Conservation (phyloP, 1,284 basidiomycete genomes). For the Pterulicium gracile region DNA sequence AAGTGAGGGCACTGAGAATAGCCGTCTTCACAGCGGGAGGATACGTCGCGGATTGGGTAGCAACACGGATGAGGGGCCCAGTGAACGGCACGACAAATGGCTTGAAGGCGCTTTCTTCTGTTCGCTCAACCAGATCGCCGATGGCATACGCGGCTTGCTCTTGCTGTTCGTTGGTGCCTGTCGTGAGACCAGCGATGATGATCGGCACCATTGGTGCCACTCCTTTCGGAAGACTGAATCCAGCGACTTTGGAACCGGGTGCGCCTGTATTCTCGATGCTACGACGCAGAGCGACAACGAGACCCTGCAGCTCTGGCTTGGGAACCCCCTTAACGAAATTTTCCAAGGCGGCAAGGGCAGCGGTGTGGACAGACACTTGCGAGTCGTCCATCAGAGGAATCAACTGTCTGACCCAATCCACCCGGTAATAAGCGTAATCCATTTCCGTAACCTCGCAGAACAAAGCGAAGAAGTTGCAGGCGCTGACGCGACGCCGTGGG, state of each 20-base stretch:
- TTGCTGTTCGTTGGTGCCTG: constrained; percentile 73
- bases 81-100: constrained; percentile 96
- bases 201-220: constrained; percentile 84
- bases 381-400: constrained; percentile 80
- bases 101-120: constrained; percentile 84
- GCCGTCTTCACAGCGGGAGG: constrained; percentile 88
- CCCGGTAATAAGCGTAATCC: constrained; percentile 75
- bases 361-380: constrained; percentile 65
- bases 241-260: constrained; percentile 72
- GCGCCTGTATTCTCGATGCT: constrained; percentile 83
- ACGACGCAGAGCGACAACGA: constrained; percentile 82
- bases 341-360: constrained; percentile 81
- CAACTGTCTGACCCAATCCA: constrained; percentile 95
- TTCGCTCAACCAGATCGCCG: constrained; percentile 88
- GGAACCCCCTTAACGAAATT: constrained; percentile 84
- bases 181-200: constrained; percentile 80
- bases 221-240: constrained; percentile 86
- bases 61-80: constrained; percentile 91
- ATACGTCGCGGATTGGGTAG: constrained; percentile 78
- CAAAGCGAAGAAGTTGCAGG: constrained; percentile 65
- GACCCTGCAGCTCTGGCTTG: constrained; percentile 86
- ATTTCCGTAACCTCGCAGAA: constrained; percentile 79
- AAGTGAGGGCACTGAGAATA: constrained; percentile 73
- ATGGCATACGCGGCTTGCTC: constrained; percentile 95
- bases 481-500: constrained; percentile 64